Percentiles rank a stretch among this genome's conserved stretches.
Conservation (phyloP, 208 protist genomes). For the Trypanosoma scelopori region DNA sequence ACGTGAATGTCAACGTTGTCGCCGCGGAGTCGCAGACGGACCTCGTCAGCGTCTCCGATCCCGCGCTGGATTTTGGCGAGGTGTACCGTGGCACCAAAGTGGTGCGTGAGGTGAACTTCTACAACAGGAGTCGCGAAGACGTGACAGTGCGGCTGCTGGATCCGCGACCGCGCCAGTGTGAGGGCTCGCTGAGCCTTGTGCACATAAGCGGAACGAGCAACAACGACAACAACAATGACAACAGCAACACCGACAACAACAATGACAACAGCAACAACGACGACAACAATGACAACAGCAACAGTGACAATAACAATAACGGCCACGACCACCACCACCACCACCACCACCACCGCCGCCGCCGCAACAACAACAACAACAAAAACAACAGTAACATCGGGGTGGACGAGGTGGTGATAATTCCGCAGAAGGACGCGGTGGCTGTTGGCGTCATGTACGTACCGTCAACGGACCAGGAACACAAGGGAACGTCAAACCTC, state of each 20-base stretch:
- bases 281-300: background rate
- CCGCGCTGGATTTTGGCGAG: conserved; percentile 73
- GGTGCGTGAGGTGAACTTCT: conserved; percentile 36
- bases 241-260: background rate
- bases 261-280: background rate
- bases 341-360: too few species aligned
- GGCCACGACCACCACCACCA: too few species aligned
- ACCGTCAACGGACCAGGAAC: conserved; percentile 50
- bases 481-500: conserved; percentile 48
- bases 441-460: conserved; percentile 55
- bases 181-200: conserved; percentile 56
- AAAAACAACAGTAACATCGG: conserved; percentile 1
- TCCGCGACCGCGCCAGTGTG: conserved; percentile 44
- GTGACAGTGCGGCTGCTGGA: conserved; percentile 48
- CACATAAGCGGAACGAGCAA: background rate
- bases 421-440: conserved; percentile 43
- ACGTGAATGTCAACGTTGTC: conserved; percentile 68
- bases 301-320: background rate
- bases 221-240: conserved; percentile 4
- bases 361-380: background rate
- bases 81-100: conserved; percentile 73
- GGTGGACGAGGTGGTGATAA: conserved; percentile 61
- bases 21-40: conserved; percentile 59
- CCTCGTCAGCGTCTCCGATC: conserved; percentile 51
- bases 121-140: conserved; percentile 53